Conservation (phyloP, 495 filamentous ascomycete species). For the Penicillium egyptiacum region DNA sequence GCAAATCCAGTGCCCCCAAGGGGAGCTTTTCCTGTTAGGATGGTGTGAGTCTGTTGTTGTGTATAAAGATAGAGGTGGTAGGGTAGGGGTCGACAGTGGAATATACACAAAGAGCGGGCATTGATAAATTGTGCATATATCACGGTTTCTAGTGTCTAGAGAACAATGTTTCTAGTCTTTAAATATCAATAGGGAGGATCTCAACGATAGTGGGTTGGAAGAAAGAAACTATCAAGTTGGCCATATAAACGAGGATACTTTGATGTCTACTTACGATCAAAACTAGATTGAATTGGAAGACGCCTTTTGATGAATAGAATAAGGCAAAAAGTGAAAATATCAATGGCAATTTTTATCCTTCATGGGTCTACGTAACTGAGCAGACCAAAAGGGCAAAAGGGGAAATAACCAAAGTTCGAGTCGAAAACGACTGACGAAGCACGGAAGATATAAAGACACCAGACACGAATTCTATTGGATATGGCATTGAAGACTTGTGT, state of each 20-base stretch:
- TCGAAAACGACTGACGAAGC: not conserved
- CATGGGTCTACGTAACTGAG: not conserved
- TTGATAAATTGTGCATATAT: constrained; percentile 2
- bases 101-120: not conserved
- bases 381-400: not conserved
- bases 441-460: not conserved
- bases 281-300: not conserved
- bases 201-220: not conserved
- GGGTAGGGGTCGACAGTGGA: no score
- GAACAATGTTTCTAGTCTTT: not conserved
- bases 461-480: not conserved
- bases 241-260: not conserved
- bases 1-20: not conserved
- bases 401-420: not conserved
- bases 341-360: not conserved
- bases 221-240: not conserved
- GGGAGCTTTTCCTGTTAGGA: not conserved
- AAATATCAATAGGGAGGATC: no score
- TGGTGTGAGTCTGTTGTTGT: constrained; percentile 2
- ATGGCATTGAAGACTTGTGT: not conserved
- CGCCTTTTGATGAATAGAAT: not conserved
- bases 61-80: not conserved
- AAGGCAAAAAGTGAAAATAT: not conserved
- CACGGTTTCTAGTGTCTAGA: not conserved
- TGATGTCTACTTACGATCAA: not conserved